A percentile compares a stretch with the other conserved stretches of the same genome.
Conservation (phyloP, 257 asterid species). For the Vinca minor region DNA sequence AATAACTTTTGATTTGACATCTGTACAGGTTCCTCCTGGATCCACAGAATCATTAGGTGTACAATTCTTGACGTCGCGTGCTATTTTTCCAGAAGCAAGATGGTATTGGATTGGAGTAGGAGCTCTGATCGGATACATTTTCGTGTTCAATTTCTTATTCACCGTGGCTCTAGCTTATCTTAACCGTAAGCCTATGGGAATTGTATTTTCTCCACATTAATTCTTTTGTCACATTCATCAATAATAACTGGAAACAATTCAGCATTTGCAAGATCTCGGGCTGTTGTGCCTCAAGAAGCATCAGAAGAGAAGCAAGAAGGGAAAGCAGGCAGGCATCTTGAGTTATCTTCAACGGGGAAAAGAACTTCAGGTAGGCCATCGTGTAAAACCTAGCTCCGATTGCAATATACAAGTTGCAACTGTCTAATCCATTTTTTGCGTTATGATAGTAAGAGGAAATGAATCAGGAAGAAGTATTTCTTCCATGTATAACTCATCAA, state of each 20-base stretch:
- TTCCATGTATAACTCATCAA: constrained; percentile 11
- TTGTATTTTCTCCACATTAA: background rate
- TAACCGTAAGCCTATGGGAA: constrained; percentile 46
- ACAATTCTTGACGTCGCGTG: constrained; percentile 25
- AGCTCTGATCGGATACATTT: constrained; percentile 28
- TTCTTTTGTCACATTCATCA: constrained; percentile 10
- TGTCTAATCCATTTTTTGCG: background rate
- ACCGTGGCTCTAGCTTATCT: constrained; percentile 39
- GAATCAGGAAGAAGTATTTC: constrained; percentile 11
- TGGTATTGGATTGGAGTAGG: constrained; percentile 53
- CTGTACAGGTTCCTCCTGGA: constrained; percentile 22
- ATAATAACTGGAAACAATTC: constrained; percentile 15
- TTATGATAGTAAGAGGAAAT: constrained; percentile 3
- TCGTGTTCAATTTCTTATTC: constrained; percentile 26
- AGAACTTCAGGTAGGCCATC: constrained; percentile 7
- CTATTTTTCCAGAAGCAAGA: constrained; percentile 28
- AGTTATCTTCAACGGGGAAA: constrained; percentile 25
- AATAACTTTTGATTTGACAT: background rate
- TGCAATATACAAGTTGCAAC: background rate
- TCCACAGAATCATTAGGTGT: constrained; percentile 25
- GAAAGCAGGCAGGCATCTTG: constrained; percentile 28
- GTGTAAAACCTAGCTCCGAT: too few relatives aligned
- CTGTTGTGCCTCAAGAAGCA: constrained; percentile 38
- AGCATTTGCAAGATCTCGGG: constrained; percentile 66
- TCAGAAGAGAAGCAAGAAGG: constrained; percentile 27